Percentiles rank a stretch among this genome's conserved stretches.
Conservation (phyloP, 208 protist genomes). For the Acanthamoeba castellanii region DNA sequence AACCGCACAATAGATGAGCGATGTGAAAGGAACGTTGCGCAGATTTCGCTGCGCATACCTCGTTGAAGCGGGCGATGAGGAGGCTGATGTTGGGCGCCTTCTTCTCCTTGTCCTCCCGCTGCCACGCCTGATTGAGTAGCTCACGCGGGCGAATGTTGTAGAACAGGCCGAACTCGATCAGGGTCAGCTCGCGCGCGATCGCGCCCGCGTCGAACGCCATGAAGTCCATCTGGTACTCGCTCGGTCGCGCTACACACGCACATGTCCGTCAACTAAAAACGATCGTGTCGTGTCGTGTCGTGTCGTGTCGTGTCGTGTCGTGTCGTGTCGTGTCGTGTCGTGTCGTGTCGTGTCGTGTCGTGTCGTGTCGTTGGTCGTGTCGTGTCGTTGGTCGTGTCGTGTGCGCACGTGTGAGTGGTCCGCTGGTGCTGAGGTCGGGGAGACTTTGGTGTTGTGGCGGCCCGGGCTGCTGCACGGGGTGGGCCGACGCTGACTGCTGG, state of each 20-base stretch:
- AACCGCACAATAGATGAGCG: no score
- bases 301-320: no score
- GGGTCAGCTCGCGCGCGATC: neutral
- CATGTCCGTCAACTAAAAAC: neutral
- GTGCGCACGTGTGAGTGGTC: neutral
- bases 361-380: no score
- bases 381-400: no score
- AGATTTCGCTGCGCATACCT: neutral
- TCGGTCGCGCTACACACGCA: neutral
- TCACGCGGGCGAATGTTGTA: slow-evolving; percentile 21
- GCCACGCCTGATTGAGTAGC: slow-evolving; percentile 49
- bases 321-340: no score
- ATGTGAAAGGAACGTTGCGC: no score
- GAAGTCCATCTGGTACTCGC: neutral
- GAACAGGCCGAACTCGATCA: slow-evolving; percentile 38
- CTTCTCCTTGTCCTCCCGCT: slow-evolving; percentile 22
- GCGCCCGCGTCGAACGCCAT: slow-evolving; percentile 15
- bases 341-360: no score
- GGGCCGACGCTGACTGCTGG: neutral
- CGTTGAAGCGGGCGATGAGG: slow-evolving; percentile 45
- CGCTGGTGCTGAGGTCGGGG: neutral
- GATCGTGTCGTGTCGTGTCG: neutral
- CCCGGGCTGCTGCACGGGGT: neutral
- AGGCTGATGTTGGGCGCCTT: slow-evolving; percentile 36
- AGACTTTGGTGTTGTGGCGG: neutral